These are phyloP conservation scores for Cladophialophora immunda DNA, from an alignment of 2,329 filamentous ascomycete species.

Conservation along the genomic window DNA sequence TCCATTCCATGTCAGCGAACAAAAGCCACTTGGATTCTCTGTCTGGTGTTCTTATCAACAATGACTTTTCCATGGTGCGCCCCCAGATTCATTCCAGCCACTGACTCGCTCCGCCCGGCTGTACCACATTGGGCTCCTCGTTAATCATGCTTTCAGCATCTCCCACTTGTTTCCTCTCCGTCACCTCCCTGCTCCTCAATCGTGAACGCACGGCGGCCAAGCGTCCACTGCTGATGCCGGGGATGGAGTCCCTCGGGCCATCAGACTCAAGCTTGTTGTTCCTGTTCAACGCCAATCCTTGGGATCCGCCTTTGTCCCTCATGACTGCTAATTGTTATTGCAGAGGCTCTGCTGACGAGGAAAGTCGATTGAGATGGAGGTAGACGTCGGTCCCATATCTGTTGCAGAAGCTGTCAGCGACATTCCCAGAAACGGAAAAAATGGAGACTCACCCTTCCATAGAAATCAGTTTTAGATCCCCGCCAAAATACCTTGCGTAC, in stretches of 20 bases:
- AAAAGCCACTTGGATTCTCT: constrained; percentile 9
- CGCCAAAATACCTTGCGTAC: constrained; percentile 96
- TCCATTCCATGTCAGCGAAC: constrained; percentile 3
- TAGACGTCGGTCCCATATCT: constrained; percentile 99
- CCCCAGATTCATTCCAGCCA: constrained; percentile 36
- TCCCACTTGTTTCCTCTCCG: constrained; percentile 87
- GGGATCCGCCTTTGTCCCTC: constrained; percentile 46
- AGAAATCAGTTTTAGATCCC: constrained; percentile 95
- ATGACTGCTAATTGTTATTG: constrained; percentile 91
- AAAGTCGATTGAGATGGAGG: constrained; percentile 94
- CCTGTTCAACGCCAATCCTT: constrained; percentile 62
- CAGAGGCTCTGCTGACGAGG: constrained; percentile 92
- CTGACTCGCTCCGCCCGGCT: constrained; percentile 36
- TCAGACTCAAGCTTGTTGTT: constrained; percentile 12
- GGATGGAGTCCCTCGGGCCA: constrained; percentile 12
- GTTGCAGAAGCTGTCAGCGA: constrained; percentile 29
- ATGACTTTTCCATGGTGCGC: not conserved
- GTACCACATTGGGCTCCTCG: constrained; percentile 47
- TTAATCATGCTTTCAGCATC: constrained; percentile 83
- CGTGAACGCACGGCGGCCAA: constrained; percentile 71
- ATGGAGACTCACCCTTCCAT: constrained; percentile 86
- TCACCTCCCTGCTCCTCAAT: constrained; percentile 76
- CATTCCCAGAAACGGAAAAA: not conserved
- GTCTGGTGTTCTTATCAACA: constrained; percentile 12
- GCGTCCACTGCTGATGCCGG: constrained; percentile 44